Conservation (phyloP, 2,329 filamentous ascomycete genomes). For the Xylaria digitata region DNA sequence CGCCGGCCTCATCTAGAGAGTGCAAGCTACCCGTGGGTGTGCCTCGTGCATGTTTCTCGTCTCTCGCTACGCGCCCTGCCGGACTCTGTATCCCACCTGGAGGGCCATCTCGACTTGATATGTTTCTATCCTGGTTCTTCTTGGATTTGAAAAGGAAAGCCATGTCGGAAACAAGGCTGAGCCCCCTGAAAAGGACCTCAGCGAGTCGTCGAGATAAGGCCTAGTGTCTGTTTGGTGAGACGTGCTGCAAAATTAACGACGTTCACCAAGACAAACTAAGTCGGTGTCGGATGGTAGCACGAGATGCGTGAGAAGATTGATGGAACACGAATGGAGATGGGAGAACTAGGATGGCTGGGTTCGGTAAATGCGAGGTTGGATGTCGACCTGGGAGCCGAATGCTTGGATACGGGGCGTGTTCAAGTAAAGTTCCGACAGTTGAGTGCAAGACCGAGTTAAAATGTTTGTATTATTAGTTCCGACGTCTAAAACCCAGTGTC, state of each 20-base stretch:
- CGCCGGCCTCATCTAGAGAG: constrained; percentile 70
- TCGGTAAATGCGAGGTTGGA: constrained; percentile 43
- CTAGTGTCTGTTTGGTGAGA: constrained; percentile 32
- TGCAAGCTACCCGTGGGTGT: constrained; percentile 83
- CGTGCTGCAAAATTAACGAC: not conserved
- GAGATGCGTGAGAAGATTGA: constrained; percentile 14
- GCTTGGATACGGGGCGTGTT: constrained; percentile 31
- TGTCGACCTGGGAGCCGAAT: constrained; percentile 31
- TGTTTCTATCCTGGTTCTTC: constrained; percentile 74
- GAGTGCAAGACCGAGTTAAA: constrained; percentile 18
- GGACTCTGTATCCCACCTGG: constrained; percentile 63
- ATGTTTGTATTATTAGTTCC: constrained; percentile 11
- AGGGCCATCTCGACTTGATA: constrained; percentile 66
- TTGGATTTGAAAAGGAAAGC: constrained; percentile 87
- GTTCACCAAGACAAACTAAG: constrained; percentile 4
- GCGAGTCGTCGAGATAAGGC: constrained; percentile 35
- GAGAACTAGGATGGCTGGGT: constrained; percentile 46
- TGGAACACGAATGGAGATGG: constrained; percentile 25
- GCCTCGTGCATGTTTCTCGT: constrained; percentile 71
- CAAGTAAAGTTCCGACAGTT: constrained; percentile 16
- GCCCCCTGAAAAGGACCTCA: constrained; percentile 51
- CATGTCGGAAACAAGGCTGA: constrained; percentile 66
- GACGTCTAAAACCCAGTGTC: constrained; percentile 7
- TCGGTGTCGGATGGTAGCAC: constrained; percentile 7
- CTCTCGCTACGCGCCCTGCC: constrained; percentile 61